phyloP scores from a whole-genome alignment of 2,329 filamentous ascomycete genomes.

The Colletotrichum chlorophyti region DNA sequence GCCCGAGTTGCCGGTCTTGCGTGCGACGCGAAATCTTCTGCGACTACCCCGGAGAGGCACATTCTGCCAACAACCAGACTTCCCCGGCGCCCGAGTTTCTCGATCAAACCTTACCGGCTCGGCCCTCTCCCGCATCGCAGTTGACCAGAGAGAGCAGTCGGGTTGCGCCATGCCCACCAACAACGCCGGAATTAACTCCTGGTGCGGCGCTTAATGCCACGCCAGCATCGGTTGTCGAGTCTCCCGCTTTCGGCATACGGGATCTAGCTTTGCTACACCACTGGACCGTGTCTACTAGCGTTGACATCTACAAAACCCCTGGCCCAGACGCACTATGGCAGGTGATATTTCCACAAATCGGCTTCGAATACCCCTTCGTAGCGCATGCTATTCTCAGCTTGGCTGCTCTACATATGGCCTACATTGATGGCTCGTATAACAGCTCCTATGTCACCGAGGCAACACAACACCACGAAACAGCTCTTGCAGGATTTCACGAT shows the following conservation, averaged over 20 bases:
- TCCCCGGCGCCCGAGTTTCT: neutral
- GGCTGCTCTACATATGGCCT: constrained; percentile 26
- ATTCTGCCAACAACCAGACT: neutral
- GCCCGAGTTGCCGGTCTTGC: constrained; percentile 25
- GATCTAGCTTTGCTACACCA: constrained; percentile 30
- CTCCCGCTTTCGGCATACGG: constrained; percentile 5
- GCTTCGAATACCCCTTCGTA: constrained; percentile 26
- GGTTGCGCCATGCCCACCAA: no score
- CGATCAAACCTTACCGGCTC: neutral
- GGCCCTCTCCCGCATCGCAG: neutral
- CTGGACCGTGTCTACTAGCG: constrained; percentile 25
- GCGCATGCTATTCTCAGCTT: constrained; percentile 25
- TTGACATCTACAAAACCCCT: neutral
- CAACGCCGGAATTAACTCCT: neutral
- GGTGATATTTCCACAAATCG: constrained; percentile 20
- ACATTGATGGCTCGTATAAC: neutral
- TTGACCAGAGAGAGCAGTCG: no score
- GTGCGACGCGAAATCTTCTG: constrained; percentile 11
- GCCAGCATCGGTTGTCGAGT: neutral
- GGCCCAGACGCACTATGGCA: constrained; percentile 12
- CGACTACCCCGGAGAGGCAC: constrained; percentile 3
- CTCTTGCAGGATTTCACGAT: constrained; percentile 15
- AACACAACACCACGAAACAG: constrained; percentile 17
- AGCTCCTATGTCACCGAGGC: neutral
- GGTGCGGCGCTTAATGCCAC: neutral